phyloP scores from a whole-genome alignment of 495 filamentous ascomycete species.

The Podospora tetraspora region DNA sequence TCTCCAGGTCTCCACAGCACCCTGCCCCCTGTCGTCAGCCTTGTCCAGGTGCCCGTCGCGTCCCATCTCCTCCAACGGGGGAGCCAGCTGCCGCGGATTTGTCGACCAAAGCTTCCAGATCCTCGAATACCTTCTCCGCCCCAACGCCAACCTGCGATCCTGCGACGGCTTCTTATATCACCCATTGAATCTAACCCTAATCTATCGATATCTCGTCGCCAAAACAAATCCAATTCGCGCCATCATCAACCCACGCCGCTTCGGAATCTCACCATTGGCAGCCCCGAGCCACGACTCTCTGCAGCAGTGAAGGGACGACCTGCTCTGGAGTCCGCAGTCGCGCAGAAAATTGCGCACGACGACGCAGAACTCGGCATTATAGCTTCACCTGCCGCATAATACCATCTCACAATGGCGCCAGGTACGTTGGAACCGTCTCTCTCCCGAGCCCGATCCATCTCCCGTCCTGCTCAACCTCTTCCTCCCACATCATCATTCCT shows the following conservation, averaged over 20 bases:
- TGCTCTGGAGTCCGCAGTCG: background rate
- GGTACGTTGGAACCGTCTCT: constrained; percentile 18
- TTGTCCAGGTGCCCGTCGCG: constrained; percentile 14
- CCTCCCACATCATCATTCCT: background rate
- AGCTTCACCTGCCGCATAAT: background rate
- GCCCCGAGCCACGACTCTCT: background rate
- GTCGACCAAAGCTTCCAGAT: background rate
- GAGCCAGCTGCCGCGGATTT: too few species aligned
- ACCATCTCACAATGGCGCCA: constrained; percentile 22
- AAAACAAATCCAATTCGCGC: background rate
- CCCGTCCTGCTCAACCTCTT: background rate
- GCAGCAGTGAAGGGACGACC: background rate
- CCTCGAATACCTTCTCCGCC: background rate
- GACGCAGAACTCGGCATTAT: background rate
- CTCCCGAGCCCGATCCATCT: background rate
- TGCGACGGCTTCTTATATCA: background rate
- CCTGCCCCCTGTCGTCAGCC: constrained; percentile 17
- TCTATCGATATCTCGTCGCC: background rate
- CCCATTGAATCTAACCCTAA: background rate
- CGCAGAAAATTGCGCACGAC: background rate
- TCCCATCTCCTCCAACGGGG: background rate
- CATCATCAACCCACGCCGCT: background rate
- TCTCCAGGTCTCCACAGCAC: background rate
- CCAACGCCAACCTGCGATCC: background rate
- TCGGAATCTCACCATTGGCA: background rate